Base-by-base conservation (phyloP, 306 rosid species). In the Malus asiatica region DNA sequence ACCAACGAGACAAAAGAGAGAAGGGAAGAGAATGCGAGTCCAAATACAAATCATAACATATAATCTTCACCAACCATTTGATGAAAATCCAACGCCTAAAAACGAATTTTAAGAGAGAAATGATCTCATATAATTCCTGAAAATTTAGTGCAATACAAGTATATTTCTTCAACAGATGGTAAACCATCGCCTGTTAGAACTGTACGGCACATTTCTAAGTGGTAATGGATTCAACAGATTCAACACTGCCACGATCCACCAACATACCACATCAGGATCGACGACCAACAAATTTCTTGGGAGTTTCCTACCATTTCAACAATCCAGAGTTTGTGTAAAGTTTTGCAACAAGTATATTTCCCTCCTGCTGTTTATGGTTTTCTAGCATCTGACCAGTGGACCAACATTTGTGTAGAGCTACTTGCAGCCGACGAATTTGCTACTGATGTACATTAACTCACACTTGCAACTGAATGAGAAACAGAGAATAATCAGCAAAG, bases 401-500 rank as follows among this genome's bases (percentile, higher is more conserved):
- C 60, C 27, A 46, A 62, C 23, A 25, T 35, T 11, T 68, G 63
- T 27, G 22, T 63, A 23, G 40, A 23, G 40, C 57, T 30, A 48
- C 52, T 29, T 64, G 66, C 63, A 45, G 64, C 71, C 71, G 19
- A 68, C 45, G 48, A 55, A 80, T 23, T 38, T 52, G 46, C 84
- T 66, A 59, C 27, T 3, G 67, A 72, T 35, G 73, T 57, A 32
- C 62, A 66, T 48, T 18, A 48, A 58, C 66, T 55, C 51, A 33
- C 35, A 45, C 15, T 45, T 72, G 58, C 44, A 81, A 27, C 84
- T 81, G 80, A 77, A 66, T 6, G 53, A 77, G 42, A 72, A 29
- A 59, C 53, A 46, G 53, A 46, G 19, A 46, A 46, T 11, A n/a
- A 70, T 60, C 71, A 55, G 77, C 40, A 72, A 55, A 51, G n/a